phyloP scores from a whole-genome alignment of 2,329 filamentous ascomycete species.

The Nemania bipapillata region DNA sequence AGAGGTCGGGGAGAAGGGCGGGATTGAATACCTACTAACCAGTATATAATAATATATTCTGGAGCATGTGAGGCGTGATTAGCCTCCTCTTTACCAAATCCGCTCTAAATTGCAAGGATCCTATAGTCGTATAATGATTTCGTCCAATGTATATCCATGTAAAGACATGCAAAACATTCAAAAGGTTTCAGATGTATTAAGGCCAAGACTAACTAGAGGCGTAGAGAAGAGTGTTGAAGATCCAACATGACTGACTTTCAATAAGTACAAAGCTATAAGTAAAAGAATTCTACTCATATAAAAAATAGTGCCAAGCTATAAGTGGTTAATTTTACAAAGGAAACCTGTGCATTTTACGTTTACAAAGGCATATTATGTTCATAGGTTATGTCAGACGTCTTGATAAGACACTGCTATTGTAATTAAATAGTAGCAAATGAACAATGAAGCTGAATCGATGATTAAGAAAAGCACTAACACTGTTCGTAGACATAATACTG shows the following conservation, averaged over 20 bases:
- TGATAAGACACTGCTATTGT: neutral
- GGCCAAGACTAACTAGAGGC: neutral
- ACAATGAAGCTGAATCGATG: too few relatives aligned
- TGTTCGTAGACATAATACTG: neutral
- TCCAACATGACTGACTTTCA: neutral
- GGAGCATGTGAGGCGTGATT: neutral
- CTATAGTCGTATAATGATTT: neutral
- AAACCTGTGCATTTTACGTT: neutral
- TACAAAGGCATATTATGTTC: neutral
- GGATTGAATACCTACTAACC: neutral
- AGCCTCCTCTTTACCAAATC: neutral
- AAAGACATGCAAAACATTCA: neutral
- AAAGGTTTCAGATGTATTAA: neutral
- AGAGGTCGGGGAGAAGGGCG: neutral
- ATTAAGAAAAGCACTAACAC: neutral
- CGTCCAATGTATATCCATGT: neutral
- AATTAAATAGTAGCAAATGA: neutral
- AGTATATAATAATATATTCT: conserved; percentile 6
- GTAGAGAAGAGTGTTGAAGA: neutral
- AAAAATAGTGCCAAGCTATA: neutral
- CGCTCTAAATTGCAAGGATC: neutral
- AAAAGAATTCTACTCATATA: neutral
- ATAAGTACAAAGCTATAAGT: neutral
- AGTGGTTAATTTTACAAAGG: neutral
- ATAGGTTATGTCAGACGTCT: neutral